Evolutionary conservation across 257 asterid species (phyloP).

Genomic region (Nicotiana attenuata): DNA sequence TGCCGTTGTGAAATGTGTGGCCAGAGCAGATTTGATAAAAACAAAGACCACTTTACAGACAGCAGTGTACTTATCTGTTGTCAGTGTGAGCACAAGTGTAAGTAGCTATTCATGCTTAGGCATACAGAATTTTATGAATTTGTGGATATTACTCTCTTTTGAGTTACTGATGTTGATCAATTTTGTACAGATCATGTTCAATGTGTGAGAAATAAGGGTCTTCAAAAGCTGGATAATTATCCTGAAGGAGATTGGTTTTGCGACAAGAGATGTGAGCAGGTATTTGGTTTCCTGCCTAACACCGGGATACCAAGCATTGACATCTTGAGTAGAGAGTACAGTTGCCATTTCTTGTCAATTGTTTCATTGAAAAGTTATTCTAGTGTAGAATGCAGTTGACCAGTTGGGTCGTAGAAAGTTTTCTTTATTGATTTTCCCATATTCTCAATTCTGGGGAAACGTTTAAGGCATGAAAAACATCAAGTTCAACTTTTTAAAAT

Average conservation of each 20-base stretch:
- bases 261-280: slow-evolving; percentile 55
- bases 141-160: neutral
- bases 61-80: slow-evolving; percentile 34
- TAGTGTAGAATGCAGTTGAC: neutral
- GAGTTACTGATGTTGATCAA: neutral
- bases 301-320: neutral
- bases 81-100: slow-evolving; percentile 74
- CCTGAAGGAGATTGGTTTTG: slow-evolving; percentile 57
- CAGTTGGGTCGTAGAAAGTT: neutral
- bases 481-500: too few species aligned
- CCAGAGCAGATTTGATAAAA: slow-evolving; percentile 20
- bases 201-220: slow-evolving; percentile 40
- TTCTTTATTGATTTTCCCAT: neutral
- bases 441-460: neutral
- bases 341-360: neutral
- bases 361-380: neutral
- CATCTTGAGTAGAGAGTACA: neutral
- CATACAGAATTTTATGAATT: slow-evolving; percentile 3
- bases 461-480: neutral
- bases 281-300: slow-evolving; percentile 16
- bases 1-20: slow-evolving; percentile 73
- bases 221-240: slow-evolving; percentile 15
- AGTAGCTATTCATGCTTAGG: slow-evolving; percentile 21
- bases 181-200: slow-evolving; percentile 50
- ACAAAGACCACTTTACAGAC: slow-evolving; percentile 20